Percentiles rank a stretch among this genome's conserved stretches.
phyloP scores from a whole-genome alignment of 805 yeast genomes.

The Sugiyamaella marilandica region DNA sequence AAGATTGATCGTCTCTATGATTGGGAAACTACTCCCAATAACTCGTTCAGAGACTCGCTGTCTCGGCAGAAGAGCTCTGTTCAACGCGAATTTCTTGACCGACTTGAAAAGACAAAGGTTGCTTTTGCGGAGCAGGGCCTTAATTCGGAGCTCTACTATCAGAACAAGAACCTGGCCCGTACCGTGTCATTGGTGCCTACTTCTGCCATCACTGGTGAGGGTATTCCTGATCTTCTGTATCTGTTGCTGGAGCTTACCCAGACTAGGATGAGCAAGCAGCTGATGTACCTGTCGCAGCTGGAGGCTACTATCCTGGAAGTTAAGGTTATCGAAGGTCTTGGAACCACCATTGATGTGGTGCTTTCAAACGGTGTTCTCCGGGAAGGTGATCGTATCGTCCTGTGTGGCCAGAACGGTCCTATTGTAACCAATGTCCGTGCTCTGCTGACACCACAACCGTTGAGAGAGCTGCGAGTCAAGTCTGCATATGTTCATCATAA shows the following conservation, averaged over 20 bases:
- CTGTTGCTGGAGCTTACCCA: constrained; percentile 91
- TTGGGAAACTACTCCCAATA: constrained; percentile 88
- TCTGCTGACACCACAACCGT: constrained; percentile 92
- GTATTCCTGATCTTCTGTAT: constrained; percentile 98
- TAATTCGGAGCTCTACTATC: constrained; percentile 93
- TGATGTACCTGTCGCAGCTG: constrained; percentile 88
- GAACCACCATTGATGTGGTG: constrained; percentile 97
- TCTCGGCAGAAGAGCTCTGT: constrained; percentile 78
- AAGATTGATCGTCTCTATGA: constrained; percentile 96
- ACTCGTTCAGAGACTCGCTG: constrained; percentile 92
- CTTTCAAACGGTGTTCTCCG: constrained; percentile 91
- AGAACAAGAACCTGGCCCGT: constrained; percentile 88
- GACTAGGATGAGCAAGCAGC: constrained; percentile 97
- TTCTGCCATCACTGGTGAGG: constrained; percentile 98
- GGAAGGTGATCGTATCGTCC: constrained; percentile 92
- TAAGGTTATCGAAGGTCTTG: constrained; percentile 96
- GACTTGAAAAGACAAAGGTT: constrained; percentile 78
- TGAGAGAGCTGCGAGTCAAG: constrained; percentile 92
- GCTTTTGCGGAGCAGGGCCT: constrained; percentile 97
- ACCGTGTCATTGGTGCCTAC: constrained; percentile 97
- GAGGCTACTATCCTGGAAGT: constrained; percentile 98
- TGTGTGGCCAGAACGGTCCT: constrained; percentile 98
- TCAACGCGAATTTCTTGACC: constrained; percentile 85
- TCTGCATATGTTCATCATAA: constrained; percentile 96
- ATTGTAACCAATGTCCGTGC: constrained; percentile 96